Percentiles rank a stretch among this genome's conserved stretches.
phyloP scores from a whole-genome alignment of 1,284 basidiomycete species.

The Ganoderma boninense region DNA sequence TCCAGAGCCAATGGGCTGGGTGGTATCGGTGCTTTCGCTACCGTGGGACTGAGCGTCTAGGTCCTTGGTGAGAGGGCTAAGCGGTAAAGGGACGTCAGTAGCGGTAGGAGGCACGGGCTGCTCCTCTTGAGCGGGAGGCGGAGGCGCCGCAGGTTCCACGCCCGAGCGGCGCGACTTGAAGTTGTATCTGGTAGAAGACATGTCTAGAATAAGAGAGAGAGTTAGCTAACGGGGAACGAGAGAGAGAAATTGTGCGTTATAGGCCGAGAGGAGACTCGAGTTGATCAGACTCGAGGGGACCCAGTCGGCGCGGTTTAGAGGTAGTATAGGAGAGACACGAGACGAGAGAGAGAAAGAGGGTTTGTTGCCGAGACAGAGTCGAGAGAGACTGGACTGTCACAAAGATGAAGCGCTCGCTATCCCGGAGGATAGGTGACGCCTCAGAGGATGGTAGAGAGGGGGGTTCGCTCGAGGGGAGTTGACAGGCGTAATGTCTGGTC shows the following conservation, averaged over 20 bases:
- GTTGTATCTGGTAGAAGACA: neutral
- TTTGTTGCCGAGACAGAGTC: neutral
- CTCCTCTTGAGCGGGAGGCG: neutral
- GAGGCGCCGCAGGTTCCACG: neutral
- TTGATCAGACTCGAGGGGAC: slow-evolving; percentile 18
- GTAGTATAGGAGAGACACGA: neutral
- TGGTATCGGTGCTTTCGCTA: neutral
- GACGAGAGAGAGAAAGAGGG: neutral
- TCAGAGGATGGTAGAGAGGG: too few species aligned
- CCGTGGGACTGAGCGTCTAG: neutral
- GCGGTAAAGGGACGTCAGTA: neutral
- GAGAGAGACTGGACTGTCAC: neutral
- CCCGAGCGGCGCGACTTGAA: neutral
- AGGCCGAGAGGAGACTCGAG: slow-evolving; percentile 8
- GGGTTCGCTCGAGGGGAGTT: too few species aligned
- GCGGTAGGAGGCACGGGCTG: neutral
- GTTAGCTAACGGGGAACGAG: neutral
- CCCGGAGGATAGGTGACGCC: too few species aligned
- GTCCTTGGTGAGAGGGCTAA: neutral
- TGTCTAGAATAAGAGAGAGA: neutral
- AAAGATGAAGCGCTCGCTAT: neutral
- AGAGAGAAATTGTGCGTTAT: neutral
- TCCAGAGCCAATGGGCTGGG: neutral
- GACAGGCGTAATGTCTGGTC: too few species aligned
- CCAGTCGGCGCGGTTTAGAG: neutral